Percentiles rank a stretch among this genome's conserved stretches.
Evolutionary conservation across 805 yeast genomes (phyloP).

Genomic region (Candida xyloterini): DNA sequence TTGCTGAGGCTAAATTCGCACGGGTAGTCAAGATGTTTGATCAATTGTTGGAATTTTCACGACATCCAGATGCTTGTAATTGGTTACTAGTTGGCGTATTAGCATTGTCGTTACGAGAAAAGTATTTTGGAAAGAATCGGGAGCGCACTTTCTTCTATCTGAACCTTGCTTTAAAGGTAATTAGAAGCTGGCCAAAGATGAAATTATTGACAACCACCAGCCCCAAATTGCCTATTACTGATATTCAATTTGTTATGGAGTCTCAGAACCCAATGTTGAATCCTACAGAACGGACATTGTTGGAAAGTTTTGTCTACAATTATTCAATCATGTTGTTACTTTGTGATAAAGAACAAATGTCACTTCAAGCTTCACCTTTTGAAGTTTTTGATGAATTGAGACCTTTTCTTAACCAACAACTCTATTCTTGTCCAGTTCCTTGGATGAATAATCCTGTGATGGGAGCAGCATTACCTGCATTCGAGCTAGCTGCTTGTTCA

Average conservation of each 20-base stretch:
- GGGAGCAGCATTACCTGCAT: slow-evolving; percentile 37
- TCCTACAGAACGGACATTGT: slow-evolving; percentile 33
- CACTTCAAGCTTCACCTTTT: slow-evolving; percentile 39
- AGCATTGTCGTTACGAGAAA: slow-evolving; percentile 37
- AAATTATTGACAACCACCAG: not conserved
- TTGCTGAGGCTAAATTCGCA: slow-evolving; percentile 25
- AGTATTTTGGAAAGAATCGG: slow-evolving; percentile 28
- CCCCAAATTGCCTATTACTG: not conserved
- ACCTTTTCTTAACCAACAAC: slow-evolving; percentile 32
- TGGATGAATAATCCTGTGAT: slow-evolving; percentile 42
- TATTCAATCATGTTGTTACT: slow-evolving; percentile 36
- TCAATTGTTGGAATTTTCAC: slow-evolving; percentile 16
- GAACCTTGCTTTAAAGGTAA: slow-evolving; percentile 34
- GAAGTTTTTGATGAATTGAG: slow-evolving; percentile 33
- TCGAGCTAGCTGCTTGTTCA: slow-evolving; percentile 37
- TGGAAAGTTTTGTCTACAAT: slow-evolving; percentile 44
- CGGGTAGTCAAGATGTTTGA: slow-evolving; percentile 15
- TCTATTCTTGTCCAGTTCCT: slow-evolving; percentile 30
- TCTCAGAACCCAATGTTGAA: not conserved
- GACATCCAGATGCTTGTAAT: slow-evolving; percentile 23
- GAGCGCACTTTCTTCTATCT: slow-evolving; percentile 33
- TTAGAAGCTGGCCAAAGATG: slow-evolving; percentile 28
- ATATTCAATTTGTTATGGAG: not conserved
- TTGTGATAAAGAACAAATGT: slow-evolving; percentile 27
- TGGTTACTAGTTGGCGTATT: slow-evolving; percentile 42